Evolutionary conservation across 768 basidiomycete genomes (phyloP).

Genomic region (Suillus plorans): DNA sequence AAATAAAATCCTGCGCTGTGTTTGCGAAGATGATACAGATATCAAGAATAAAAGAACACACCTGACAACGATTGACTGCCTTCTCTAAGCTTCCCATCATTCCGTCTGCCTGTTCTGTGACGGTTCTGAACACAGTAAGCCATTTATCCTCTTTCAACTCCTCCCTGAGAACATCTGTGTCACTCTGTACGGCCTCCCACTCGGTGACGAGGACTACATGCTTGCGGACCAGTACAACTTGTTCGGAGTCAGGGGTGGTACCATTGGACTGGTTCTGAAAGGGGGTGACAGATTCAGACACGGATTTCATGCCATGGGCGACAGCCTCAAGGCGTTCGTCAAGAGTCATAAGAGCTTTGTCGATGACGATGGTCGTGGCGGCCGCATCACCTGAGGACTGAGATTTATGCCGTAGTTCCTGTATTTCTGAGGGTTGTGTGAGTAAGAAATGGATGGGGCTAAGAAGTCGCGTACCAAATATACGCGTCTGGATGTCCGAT

Average conservation of each 20-base stretch:
- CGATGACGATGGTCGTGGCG: constrained; percentile 68
- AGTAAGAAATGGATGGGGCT: not conserved
- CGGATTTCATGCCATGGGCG: constrained; percentile 65
- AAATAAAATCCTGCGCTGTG: constrained; percentile 71
- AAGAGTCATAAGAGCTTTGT: constrained; percentile 75
- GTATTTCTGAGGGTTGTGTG: constrained; percentile 61
- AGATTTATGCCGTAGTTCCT: constrained; percentile 88
- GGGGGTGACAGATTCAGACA: constrained; percentile 67
- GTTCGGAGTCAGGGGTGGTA: constrained; percentile 43
- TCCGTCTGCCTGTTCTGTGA: constrained; percentile 92
- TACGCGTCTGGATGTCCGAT: constrained; percentile 88
- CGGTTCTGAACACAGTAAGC: constrained; percentile 92
- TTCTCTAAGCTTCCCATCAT: constrained; percentile 98
- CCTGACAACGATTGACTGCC: constrained; percentile 87
- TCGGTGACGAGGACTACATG: constrained; percentile 70
- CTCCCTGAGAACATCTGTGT: constrained; percentile 79
- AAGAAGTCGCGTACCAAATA: constrained; percentile 60
- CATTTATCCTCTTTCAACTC: constrained; percentile 98
- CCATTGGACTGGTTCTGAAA: constrained; percentile 49
- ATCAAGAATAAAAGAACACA: constrained; percentile 35
- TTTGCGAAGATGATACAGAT: constrained; percentile 3
- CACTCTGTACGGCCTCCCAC: constrained; percentile 80
- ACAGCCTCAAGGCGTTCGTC: constrained; percentile 78
- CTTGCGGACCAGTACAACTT: constrained; percentile 60
- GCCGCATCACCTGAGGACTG: constrained; percentile 59